Evolutionary conservation across 2,329 filamentous ascomycete genomes (phyloP), one percentile per base, ranked within the genome.

Genomic region (Talaromyces sp.): DNA sequence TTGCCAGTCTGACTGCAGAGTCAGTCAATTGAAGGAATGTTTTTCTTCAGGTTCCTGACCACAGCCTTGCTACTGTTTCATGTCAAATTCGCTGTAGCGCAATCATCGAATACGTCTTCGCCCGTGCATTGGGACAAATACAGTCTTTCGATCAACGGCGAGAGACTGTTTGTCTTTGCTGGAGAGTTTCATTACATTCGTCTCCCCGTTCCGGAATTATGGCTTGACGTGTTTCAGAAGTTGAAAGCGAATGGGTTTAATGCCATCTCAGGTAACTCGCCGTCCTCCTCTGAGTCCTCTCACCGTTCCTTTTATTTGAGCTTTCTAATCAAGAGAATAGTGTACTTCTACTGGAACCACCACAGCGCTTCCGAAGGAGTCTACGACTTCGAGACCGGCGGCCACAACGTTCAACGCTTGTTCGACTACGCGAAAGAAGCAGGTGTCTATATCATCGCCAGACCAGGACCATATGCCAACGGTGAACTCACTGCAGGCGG

Each of bases 181-280:
- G 83, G 79, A 27, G 83, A 86, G 67, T 85, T 86, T 49, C 84
- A 85, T 67, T 85, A 85, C 64, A 78, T 81, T 67, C 78, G 84
- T 2, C 77, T 86, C 38, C 84, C 83, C 0, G 82, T 85, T 0
- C 84, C 83, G 0, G 84, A 85, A 61, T 69, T 86, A 29, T 86
- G 84, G 82, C 69, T 82, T 43, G 83, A 85, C 68, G 80, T 86
- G 38, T 84, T 86, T 65, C 82, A 86, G 61, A 85, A 85, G 66
- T 78, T 85, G 66, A 79, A 80, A 67, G 81, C 84, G 8, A 83
- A 81, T 69, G 84, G 83, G 0, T 84, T 84, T 72, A 85, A 85
- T 71, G 75, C 83, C 17, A 76, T 85, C 27, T 74, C 74, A 70
- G 70, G 58, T 65, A 64, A 43, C 6, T 40, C 5, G 4, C 11